Base-by-base conservation (phyloP, 441 rosid genomes). In the Gossypium schwendimanii region DNA sequence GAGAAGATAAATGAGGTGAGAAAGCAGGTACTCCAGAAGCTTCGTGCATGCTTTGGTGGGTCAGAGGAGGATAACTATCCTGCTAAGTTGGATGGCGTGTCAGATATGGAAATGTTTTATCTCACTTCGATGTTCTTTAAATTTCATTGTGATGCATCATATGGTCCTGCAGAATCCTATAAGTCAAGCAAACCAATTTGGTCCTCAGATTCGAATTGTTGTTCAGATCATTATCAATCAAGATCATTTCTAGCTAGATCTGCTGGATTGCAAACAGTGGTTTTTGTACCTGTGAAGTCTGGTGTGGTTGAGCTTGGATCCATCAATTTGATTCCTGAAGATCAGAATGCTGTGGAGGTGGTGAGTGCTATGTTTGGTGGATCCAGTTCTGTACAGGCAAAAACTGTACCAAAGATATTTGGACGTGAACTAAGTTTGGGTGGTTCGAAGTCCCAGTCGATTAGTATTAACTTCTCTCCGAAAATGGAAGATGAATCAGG, bases 341-440 rank as follows among this genome's bases (percentile, higher is more conserved):
- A 87, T 47, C 84, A 79, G 73, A 79, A 83, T 72, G 58, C 75
- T 66, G 76, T 84, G 78, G 90, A 87, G 79, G 82, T 71, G 80
- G 78, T 87, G 11, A 83, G 80, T 63, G 73, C 75, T 12, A 62
- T 87, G 2, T 88, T 89, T 65, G 90, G 87, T 63, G 89, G 73
- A 54, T 74, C 91, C 11, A 81, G 81, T 79, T 76, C 84, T 52
- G 77, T 75, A 31, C 85, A 82, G 50, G 53, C 79, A 10, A 87
- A 80, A 78, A 69, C 79, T 55, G 63, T 82, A 69, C 87, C 93
- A 0, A 94, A 90, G 80, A 92, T 92, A 78, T 92, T 92, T 70
- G 98, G 98, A 26, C 84, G 79, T 54, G 95, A 92, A 72, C 77
- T 90, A 47, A 90, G 97, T 77, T 78, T 90, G n/a, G 96, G 97